phyloP scores from a whole-genome alignment of 176 grass and related monocot species.

The Carex littledalei region DNA sequence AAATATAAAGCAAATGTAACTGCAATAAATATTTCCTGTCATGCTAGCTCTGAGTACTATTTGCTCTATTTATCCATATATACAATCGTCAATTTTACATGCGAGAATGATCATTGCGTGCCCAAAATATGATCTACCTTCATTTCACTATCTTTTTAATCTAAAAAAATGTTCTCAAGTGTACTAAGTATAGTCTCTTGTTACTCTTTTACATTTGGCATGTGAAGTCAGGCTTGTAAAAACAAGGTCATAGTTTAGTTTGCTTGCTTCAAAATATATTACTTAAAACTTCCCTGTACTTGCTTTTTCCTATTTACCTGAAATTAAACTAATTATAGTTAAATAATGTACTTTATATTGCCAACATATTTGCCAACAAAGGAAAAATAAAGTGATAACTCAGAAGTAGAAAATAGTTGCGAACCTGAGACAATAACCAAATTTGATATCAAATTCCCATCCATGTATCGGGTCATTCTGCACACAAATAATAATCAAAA shows the following conservation, averaged over 20 bases:
- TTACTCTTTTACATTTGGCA: background rate
- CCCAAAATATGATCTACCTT: background rate
- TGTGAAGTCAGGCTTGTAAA: background rate
- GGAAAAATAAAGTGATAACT: background rate
- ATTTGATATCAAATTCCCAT: constrained; percentile 94
- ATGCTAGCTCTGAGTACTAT: background rate
- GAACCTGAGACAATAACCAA: constrained; percentile 95
- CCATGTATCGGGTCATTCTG: constrained; percentile 93
- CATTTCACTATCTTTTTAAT: background rate
- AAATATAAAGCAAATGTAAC: background rate
- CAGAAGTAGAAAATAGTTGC: constrained; percentile 5
- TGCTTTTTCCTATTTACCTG: constrained; percentile 79
- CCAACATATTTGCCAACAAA: background rate
- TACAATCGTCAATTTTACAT: constrained; percentile 6
- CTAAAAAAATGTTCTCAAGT: background rate
- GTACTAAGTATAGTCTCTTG: background rate
- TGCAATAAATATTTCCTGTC: background rate
- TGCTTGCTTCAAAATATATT: background rate
- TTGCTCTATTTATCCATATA: background rate
- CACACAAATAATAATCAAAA: background rate
- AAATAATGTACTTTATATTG: background rate
- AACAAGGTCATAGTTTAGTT: background rate
- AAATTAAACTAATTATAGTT: constrained; percentile 19
- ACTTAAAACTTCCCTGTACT: constrained; percentile 64
- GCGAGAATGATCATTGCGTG: background rate